phyloP scores from a whole-genome alignment of 768 basidiomycete genomes.

The Chalciporus chontae region DNA sequence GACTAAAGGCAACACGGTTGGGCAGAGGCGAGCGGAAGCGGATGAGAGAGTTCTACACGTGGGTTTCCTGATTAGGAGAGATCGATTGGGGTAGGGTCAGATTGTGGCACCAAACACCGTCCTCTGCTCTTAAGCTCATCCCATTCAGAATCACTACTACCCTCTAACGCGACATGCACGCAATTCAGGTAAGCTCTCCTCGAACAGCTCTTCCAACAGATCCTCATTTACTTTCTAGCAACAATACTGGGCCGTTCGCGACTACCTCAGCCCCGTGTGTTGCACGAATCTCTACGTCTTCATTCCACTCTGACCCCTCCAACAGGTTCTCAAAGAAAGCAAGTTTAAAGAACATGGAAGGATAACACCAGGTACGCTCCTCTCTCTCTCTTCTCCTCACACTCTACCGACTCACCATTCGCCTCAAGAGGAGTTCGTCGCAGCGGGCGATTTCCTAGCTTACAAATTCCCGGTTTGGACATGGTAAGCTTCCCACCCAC shows the following conservation, averaged over 20 bases:
- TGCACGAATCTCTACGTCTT: constrained; percentile 13
- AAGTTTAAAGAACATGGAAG: constrained; percentile 99
- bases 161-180: constrained; percentile 37
- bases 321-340: constrained; percentile 90
- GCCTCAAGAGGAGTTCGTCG: constrained; percentile 88
- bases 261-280: constrained; percentile 87
- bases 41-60: no score
- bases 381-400: background rate
- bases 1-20: no score
- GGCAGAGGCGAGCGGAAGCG: no score
- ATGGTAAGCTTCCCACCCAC: constrained; percentile 66
- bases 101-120: constrained; percentile 23
- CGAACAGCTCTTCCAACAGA: background rate
- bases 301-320: constrained; percentile 28
- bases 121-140: constrained; percentile 19
- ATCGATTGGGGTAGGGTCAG: constrained; percentile 32
- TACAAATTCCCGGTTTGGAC: constrained; percentile 99
- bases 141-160: constrained; percentile 8
- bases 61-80: constrained; percentile 28
- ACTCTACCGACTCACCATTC: constrained; percentile 10
- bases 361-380: constrained; percentile 79
- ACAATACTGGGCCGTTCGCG: constrained; percentile 90
- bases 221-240: constrained; percentile 46
- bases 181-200: constrained; percentile 39
- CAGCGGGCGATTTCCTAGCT: constrained; percentile 92